phyloP scores from a whole-genome alignment of 1,284 basidiomycete species.

The Rhodotorula glutinis region DNA sequence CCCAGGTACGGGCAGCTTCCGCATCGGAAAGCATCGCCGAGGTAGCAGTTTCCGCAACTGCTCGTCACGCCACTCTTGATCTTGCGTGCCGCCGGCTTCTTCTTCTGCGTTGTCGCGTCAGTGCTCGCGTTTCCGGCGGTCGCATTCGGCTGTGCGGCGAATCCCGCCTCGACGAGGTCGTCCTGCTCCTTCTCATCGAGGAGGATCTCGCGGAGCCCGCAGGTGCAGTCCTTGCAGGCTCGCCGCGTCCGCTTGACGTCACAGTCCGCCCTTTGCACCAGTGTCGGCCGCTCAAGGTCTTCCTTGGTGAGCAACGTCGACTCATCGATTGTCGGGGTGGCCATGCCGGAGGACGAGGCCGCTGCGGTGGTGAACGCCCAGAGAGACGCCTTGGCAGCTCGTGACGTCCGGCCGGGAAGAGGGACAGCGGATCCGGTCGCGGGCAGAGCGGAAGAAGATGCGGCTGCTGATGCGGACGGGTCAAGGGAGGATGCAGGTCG shows the following conservation, averaged over 20 bases:
- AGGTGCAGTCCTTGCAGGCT: constrained; percentile 92
- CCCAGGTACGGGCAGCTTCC: constrained; percentile 92
- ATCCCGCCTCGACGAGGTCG: constrained; percentile 54
- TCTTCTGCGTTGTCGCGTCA: constrained; percentile 59
- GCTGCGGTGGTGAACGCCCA: constrained; percentile 61
- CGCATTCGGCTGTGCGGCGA: constrained; percentile 48
- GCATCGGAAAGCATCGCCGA: constrained; percentile 97
- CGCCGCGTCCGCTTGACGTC: constrained; percentile 56
- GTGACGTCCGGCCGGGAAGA: constrained; percentile 51
- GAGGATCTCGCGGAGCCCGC: constrained; percentile 88
- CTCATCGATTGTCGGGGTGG: constrained; percentile 67
- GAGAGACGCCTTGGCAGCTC: constrained; percentile 62
- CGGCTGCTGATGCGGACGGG: constrained; percentile 51
- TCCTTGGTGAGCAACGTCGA: constrained; percentile 69
- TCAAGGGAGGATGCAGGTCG: constrained; percentile 31
- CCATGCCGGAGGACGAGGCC: constrained; percentile 26
- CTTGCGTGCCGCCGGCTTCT: constrained; percentile 26
- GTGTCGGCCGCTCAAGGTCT: constrained; percentile 66
- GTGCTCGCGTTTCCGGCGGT: constrained; percentile 59
- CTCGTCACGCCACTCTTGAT: constrained; percentile 64
- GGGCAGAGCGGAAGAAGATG: constrained; percentile 46
- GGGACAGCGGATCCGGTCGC: constrained; percentile 29
- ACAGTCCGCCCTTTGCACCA: constrained; percentile 60
- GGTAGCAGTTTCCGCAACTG: constrained; percentile 95
- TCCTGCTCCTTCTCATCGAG: constrained; percentile 61